Evolutionary conservation across 768 basidiomycete genomes (phyloP), one percentile per base, ranked within the genome.

Genomic region (Macrolepiota fuliginosa): DNA sequence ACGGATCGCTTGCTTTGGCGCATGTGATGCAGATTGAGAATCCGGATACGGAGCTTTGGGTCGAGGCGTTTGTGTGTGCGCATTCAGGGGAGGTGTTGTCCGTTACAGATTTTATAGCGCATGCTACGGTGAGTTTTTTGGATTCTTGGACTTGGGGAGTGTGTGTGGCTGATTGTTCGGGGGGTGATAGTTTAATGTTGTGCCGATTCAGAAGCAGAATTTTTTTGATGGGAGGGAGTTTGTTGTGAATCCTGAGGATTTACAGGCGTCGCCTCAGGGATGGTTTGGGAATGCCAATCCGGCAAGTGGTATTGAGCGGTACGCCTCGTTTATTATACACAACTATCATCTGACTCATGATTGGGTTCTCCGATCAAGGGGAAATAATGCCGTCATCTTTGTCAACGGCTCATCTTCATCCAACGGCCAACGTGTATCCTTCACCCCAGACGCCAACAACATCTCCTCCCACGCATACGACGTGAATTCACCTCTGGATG

Each of bases 41-140:
- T 67, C 58, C 65, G 29, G 64, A 63, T 12, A 58, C 62, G 4
- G 68, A 80, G 59, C 74, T 76, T 22, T 86, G 83, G 83, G 79
- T 77, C 65, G 82, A 87, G 70, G 84, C 83, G 1, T 82, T 81
- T 63, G 77, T 86, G 58, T 83, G 83, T 61, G 83, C 81, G 15
- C 79, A 81, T 58, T 72, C 78, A 22, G 80, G 81, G 10, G 76
- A 81, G 45, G 65, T 86, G 51, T 70, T 83, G 12, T 74, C 77
- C 27, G 75, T 83, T 22, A 80, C 79, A 52, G 83, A 86, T 67
- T 85, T 83, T 68, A 82, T 78, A n/a, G 70, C 76, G 50, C 71
- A 78, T 64, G 76, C 76, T 24, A 69, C 78, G 10, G 76, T 79
- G 49, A 64, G 72, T 70, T 35, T 12, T 62, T 12, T 1, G 25